Evolutionary conservation across 1,139 yeast species (phyloP), one percentile per base, ranked within the genome.

Genomic region (Pichia sp.): DNA sequence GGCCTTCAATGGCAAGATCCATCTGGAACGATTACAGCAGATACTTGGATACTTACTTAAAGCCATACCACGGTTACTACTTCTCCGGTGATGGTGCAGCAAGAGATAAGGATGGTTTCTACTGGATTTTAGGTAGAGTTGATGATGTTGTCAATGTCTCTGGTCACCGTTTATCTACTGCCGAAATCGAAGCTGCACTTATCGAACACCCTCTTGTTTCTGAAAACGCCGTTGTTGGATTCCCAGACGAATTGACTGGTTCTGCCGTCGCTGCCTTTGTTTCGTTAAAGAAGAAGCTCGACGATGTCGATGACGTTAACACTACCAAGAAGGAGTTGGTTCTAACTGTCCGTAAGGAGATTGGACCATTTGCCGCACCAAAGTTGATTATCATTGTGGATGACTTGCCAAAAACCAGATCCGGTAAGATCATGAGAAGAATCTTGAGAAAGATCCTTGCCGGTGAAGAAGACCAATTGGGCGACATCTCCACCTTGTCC

Each of bases 81-180:
- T 85, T 85, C 68, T 78, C 88, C 2, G 93, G 93, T 56, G 93
- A 85, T 65, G 91, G 91, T 67, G 90, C 89, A 35, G 90, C 89
- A 14, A 77, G 90, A 61, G 93, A 85, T 63, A 68, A 70, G 48
- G 90, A 85, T 61, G 91, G 91, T 2, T 84, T 79, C 69, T 83
- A 72, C 69, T 85, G 91, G 91, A 84, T 85, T 56, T 71, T 83
- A 63, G 93, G 93, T 56, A 76, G 93, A 68, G 91, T 84, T 48
- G 93, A 85, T 62, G 93, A 85, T 65, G 93, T 85, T 46, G 91
- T 85, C 45, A 85, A 85, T 60, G 91, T 85, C 33, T 81, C 88
- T 38, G 93, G 91, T 42, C 93, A 85, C 67, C 72, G 93, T 63
- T 73, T 85, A 58, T 83, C 90, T 11, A 85, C 93, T 34, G 91